Base-by-base conservation (phyloP, 768 basidiomycete genomes). In the Sporobolomyces pararoseus region DNA sequence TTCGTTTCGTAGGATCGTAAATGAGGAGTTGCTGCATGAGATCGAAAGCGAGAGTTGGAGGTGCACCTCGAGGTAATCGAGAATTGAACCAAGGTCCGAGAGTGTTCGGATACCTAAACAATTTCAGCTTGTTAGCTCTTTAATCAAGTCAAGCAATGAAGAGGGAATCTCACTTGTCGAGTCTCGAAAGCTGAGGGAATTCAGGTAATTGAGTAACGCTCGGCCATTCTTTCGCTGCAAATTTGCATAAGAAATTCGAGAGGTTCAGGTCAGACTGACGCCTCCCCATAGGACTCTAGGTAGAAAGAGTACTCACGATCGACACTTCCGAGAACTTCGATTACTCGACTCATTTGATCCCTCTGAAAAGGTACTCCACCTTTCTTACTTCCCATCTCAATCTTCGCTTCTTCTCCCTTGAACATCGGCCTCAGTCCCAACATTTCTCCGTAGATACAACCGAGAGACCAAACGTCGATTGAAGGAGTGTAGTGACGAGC, bases 401-500 rank as follows among this genome's bases (percentile, higher is more conserved):
- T 80, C 79, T 99, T 98, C 2, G 96, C 96, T 80, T 98, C 96
- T 79, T 99, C 96, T 16, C 95, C 96, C 49, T 99, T 99, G 83
- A 98, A 98, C 73, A 99, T 98, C 1, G 96, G 96, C 29, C 95
- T 82, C 53, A 98, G 80, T 70, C 91, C 92, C 2, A 96, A 87
- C 25, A 99, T 81, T 80, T 99, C 96, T 1, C 94, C 96, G 81
- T 95, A 88, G 51, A 99, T 97, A 78, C 96, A 99, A 1, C 94
- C 96, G 7, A 98, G 87, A 31, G 96, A 94, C 96, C 96, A 99
- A 63, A 91, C 87, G 78, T 99, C 82, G 47, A 98, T 87, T 6
- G 94, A 90, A 75, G 91, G 92, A 74, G 96, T 95, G 79, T 99
- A 99, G 80, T 99, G 96, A 72, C 93, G 91, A 1, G 95, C 92